Percentiles rank a stretch among this genome's conserved stretches.
Conservation (phyloP, 176 grass and related monocot genomes). For the Carex parvula region DNA sequence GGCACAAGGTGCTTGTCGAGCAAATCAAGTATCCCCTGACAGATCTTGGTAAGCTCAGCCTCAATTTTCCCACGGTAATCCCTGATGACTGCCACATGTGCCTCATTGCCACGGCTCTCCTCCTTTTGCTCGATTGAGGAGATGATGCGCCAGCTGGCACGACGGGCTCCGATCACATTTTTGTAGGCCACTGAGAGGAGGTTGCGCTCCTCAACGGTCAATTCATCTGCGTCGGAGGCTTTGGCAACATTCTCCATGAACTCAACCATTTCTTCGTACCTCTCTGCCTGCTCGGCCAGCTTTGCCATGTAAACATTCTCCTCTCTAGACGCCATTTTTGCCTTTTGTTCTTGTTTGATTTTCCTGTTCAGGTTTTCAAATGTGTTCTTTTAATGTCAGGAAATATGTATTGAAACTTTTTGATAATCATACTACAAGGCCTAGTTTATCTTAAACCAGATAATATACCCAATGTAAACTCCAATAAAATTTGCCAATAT, state of each 20-base stretch:
- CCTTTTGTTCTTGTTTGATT: not conserved
- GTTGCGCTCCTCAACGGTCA: constrained; percentile 83
- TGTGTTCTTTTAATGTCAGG: not conserved
- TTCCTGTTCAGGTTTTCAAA: constrained; percentile 2
- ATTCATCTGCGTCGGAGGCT: constrained; percentile 54
- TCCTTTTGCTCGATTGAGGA: constrained; percentile 94
- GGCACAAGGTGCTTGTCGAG: constrained; percentile 80
- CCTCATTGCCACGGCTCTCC: constrained; percentile 77
- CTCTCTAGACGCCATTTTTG: constrained; percentile 45
- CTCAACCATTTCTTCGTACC: constrained; percentile 92
- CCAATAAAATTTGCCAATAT: not conserved
- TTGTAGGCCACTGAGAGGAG: constrained; percentile 87
- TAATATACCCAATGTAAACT: not conserved
- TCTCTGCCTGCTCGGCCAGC: constrained; percentile 83
- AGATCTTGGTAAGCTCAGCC: constrained; percentile 75
- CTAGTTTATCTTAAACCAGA: not conserved
- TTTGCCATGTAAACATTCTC: constrained; percentile 92
- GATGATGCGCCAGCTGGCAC: constrained; percentile 81
- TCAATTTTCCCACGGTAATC: constrained; percentile 75
- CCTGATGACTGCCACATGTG: constrained; percentile 52
- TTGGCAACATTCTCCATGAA: constrained; percentile 81
- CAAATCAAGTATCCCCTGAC: constrained; percentile 67
- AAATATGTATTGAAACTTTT: not conserved
- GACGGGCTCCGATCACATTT: constrained; percentile 76
- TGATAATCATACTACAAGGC: not conserved